Evolutionary conservation across 2,329 filamentous ascomycete species (phyloP), one percentile per base, ranked within the genome.

Genomic region (Nemania diffusa): DNA sequence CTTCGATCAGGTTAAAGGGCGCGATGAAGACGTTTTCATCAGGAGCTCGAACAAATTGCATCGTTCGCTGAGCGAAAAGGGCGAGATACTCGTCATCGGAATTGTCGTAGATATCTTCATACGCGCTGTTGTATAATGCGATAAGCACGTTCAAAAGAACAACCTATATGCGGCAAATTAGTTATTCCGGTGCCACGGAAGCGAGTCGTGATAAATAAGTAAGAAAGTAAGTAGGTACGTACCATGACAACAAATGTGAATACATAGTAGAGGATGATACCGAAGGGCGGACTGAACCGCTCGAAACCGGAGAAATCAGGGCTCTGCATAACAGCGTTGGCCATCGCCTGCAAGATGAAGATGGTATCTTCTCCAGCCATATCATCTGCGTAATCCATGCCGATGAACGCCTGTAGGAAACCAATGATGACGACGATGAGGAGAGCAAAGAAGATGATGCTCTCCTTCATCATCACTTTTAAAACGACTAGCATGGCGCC

Each of bases 11-110:
- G 78, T 99, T 99, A 80, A 99, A 92, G 0, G 96, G 96, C 0
- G 96, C 90, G 75, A 99, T 97, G 81, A 96, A 99, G 62, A 99
- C 96, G 73, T 99, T 99, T 79, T 99, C 96, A 74, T 99, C 96
- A 0, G 96, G 96, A 0, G 96, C 96, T 56, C 96, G 92, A 20
- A 98, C 93, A 75, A 97, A 99, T 75, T 97, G 94, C 87, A 98
- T 93, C 0, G 96, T 97, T 81, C 97, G 97, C 73, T 97, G 92
- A 0, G 93, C 87, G 80, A 97, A 97, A 3, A 98, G 87, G 0
- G 94, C 95, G 78, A 99, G 90, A 80, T 94, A 99, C 79, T 99
- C 96, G 79, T 99, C 96, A 71, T 93, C 91, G 4, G 96, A 94
- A 76, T 99, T 94, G 52, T 92, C 90, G 74, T 94, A 97, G 67